Conservation (phyloP, 768 basidiomycete species). For the Gloeopeniophorella convolvens region DNA sequence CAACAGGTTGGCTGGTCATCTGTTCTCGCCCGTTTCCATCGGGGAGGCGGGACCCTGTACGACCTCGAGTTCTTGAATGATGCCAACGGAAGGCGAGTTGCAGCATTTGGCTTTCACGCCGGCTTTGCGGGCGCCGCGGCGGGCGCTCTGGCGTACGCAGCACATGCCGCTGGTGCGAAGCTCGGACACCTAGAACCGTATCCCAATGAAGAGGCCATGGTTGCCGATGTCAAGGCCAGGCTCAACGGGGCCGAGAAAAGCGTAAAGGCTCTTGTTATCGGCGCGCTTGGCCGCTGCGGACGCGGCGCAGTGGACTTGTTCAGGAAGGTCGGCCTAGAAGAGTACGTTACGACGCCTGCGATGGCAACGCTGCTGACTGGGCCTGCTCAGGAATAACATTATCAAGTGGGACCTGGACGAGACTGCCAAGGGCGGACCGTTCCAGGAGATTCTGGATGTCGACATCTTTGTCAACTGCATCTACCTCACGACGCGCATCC, state of each 20-base stretch:
- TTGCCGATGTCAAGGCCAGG: constrained; percentile 57
- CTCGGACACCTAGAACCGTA: constrained; percentile 76
- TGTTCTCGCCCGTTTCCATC: constrained; percentile 78
- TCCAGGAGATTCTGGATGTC: constrained; percentile 89
- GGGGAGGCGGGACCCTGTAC: constrained; percentile 80
- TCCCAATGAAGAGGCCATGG: constrained; percentile 78
- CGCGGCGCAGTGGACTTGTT: constrained; percentile 94
- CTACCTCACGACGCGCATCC: constrained; percentile 83
- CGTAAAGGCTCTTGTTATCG: constrained; percentile 87
- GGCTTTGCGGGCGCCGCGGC: constrained; percentile 98
- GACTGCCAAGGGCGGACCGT: constrained; percentile 95
- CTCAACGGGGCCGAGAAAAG: constrained; percentile 65
- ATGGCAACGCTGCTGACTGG: not conserved
- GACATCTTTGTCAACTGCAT: constrained; percentile 99
- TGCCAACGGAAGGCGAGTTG: constrained; percentile 77
- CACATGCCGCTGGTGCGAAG: constrained; percentile 50
- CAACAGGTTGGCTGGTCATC: constrained; percentile 87
- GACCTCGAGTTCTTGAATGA: constrained; percentile 96
- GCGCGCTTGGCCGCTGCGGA: constrained; percentile 92
- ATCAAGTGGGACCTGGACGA: constrained; percentile 97
- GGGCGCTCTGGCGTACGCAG: constrained; percentile 73
- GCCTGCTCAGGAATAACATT: constrained; percentile 68
- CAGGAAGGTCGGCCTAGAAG: constrained; percentile 88
- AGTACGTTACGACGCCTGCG: constrained; percentile 50
- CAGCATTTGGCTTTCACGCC: constrained; percentile 97